Percentiles rank a stretch among this genome's conserved stretches.
These are phyloP conservation scores for Cavenderia fasciculata DNA, from an alignment of 78 protist genomes.

Conservation along the genomic window DNA sequence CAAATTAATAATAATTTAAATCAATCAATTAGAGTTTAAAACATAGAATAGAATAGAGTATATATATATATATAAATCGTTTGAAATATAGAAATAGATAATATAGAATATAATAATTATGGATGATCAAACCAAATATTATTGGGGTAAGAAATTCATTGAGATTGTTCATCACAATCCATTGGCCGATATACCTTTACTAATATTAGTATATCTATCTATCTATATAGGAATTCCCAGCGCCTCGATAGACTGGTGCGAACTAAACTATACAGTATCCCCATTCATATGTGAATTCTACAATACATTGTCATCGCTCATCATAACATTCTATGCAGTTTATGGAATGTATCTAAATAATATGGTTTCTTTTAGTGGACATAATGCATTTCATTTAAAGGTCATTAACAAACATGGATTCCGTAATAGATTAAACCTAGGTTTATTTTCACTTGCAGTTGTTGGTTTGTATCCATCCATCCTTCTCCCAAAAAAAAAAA, in stretches of 20 bases:
- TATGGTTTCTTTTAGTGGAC: neutral
- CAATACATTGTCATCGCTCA: constrained; percentile 42
- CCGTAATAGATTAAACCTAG: neutral
- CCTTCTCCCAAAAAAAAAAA: too few species aligned
- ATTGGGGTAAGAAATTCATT: too few species aligned
- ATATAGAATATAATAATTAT: too few species aligned
- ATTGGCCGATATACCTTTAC: too few species aligned
- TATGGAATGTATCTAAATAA: constrained; percentile 57
- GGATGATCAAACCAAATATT: too few species aligned
- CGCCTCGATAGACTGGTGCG: constrained; percentile 78
- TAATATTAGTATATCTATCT: too few species aligned
- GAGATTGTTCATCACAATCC: too few species aligned
- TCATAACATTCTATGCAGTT: constrained; percentile 34
- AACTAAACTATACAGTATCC: constrained; percentile 44
- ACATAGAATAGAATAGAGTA: too few species aligned
- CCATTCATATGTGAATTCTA: constrained; percentile 71
- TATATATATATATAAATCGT: too few species aligned
- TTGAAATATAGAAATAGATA: too few species aligned
- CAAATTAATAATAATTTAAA: too few species aligned
- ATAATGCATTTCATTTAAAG: constrained; percentile 12
- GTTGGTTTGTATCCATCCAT: neutral
- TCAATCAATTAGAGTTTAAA: too few species aligned
- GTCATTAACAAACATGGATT: neutral
- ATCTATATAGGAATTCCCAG: constrained; percentile 50
- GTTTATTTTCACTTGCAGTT: constrained; percentile 16